phyloP scores from a whole-genome alignment of 1,284 basidiomycete genomes.

The Pyrrhoderma lamaoense region DNA sequence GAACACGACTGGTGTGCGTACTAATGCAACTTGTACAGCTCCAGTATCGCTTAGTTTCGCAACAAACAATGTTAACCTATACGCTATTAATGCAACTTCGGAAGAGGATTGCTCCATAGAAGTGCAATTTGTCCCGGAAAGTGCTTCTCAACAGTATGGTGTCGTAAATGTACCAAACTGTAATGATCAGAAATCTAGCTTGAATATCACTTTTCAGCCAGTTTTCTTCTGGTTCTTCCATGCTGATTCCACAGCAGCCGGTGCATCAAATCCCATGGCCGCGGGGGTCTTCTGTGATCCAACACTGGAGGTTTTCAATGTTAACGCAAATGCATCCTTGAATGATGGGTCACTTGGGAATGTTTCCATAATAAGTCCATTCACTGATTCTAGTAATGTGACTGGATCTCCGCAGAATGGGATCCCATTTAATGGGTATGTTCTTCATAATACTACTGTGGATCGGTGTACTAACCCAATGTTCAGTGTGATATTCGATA shows the following conservation, averaged over 20 bases:
- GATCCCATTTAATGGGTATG: constrained; percentile 50
- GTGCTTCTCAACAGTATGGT: constrained; percentile 40
- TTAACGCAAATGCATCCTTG: constrained; percentile 39
- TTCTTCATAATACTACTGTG: constrained; percentile 6
- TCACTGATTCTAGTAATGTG: constrained; percentile 38
- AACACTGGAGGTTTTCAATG: constrained; percentile 35
- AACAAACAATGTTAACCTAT: constrained; percentile 19
- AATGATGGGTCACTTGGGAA: constrained; percentile 34
- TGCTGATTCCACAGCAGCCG: constrained; percentile 22
- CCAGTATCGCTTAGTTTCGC: constrained; percentile 28
- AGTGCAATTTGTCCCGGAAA: constrained; percentile 32
- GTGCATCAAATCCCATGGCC: constrained; percentile 28
- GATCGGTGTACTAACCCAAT: constrained; percentile 1
- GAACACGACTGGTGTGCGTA: constrained; percentile 47
- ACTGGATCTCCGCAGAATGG: constrained; percentile 37
- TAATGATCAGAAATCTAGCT: constrained; percentile 15
- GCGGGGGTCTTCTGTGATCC: constrained; percentile 51
- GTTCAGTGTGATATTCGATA: constrained; percentile 40
- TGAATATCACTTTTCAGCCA: constrained; percentile 36
- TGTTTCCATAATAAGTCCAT: constrained; percentile 28
- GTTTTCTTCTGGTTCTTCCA: constrained; percentile 59
- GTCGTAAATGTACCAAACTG: constrained; percentile 36
- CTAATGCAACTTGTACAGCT: constrained; percentile 38
- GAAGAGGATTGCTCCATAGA: constrained; percentile 34
- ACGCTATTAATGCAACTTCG: constrained; percentile 32